Base-by-base conservation (phyloP, 768 basidiomycete species). In the Agrocybe chaxingu region DNA sequence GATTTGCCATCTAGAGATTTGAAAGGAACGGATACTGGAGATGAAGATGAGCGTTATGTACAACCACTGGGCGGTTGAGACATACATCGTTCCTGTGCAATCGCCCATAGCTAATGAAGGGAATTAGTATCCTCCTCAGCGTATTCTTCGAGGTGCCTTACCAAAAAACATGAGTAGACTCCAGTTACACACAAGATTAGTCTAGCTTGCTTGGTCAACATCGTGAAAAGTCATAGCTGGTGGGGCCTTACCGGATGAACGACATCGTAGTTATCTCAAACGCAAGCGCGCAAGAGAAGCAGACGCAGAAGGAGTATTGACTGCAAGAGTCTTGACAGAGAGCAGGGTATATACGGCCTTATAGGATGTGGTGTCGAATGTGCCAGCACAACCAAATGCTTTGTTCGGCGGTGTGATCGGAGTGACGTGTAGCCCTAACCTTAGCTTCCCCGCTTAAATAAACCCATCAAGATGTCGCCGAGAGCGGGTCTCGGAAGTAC, bases 61-160 rank as follows among this genome's bases (percentile, higher is more conserved):
- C 56, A 34, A 55, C 45, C n/a, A 32, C 10, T 29, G 41, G 38
- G 18, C 30, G 16, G 19, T 13, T 33, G 44, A 6, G 45, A 69
- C 82, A 60, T 68, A 97, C 95, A 66, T 68, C 95, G 78, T 73
- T 98, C 97, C 73, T 99, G 97, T 7, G 92, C 90, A 39, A 95
- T 81, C 8, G 90, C 93, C 92, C 92, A 92, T 44, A 92, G 66
- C 91, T 92, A 56, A 7, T 48, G 19, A 39, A 51, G 13, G 32
- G 18, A 38, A 36, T 42, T 42, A 42, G 24, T 33, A 45, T 55
- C 34, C 10, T 32, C 29, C n/a, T 7, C 8, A 16, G 35, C 8
- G 44, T 19, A 32, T 16, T 40, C 30, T n/a, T 1, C 18, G 40
- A 44, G 30, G n/a, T 29, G 19, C 47, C 36, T n/a, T 1, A 52